Evolutionary conservation across 805 yeast species (phyloP).

Genomic region (Dipodascopsis uninucleata): DNA sequence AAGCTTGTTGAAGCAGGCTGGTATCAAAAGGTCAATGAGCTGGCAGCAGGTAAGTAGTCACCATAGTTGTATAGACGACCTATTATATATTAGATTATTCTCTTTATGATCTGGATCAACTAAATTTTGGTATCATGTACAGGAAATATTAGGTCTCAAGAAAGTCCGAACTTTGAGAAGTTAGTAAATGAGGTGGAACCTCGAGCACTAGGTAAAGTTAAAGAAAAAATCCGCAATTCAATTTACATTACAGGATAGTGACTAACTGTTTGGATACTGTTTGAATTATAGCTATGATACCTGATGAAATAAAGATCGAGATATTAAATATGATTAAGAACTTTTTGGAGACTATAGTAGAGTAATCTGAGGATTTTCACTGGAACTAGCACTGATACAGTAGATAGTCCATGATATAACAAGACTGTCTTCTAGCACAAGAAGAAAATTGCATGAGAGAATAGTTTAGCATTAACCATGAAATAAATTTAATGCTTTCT

Average conservation of each 20-base stretch:
- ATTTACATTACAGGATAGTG: not conserved
- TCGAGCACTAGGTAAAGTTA: slow-evolving; percentile 53
- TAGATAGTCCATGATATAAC: too few relatives aligned
- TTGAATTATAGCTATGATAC: slow-evolving; percentile 49
- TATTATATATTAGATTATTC: too few relatives aligned
- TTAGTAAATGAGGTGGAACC: slow-evolving; percentile 55
- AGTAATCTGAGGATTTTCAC: too few relatives aligned
- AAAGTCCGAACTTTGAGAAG: slow-evolving; percentile 50
- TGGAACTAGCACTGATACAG: too few relatives aligned
- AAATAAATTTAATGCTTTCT: too few relatives aligned
- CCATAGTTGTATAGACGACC: too few relatives aligned
- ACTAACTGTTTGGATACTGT: not conserved
- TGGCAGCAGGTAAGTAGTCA: slow-evolving; percentile 53
- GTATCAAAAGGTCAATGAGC: slow-evolving; percentile 66
- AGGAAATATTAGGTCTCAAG: slow-evolving; percentile 43
- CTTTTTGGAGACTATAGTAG: slow-evolving; percentile 28
- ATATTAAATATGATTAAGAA: slow-evolving; percentile 53
- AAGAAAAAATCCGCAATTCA: too few relatives aligned
- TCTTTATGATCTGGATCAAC: too few relatives aligned
- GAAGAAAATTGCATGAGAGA: too few relatives aligned
- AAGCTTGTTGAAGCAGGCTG: slow-evolving; percentile 76
- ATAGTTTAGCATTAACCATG: not conserved
- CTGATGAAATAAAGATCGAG: slow-evolving; percentile 59
- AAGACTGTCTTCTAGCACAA: too few relatives aligned
- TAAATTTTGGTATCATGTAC: slow-evolving; percentile 6